phyloP scores from a whole-genome alignment of 164 flowering plant species.

The Hamamelis virginiana region DNA sequence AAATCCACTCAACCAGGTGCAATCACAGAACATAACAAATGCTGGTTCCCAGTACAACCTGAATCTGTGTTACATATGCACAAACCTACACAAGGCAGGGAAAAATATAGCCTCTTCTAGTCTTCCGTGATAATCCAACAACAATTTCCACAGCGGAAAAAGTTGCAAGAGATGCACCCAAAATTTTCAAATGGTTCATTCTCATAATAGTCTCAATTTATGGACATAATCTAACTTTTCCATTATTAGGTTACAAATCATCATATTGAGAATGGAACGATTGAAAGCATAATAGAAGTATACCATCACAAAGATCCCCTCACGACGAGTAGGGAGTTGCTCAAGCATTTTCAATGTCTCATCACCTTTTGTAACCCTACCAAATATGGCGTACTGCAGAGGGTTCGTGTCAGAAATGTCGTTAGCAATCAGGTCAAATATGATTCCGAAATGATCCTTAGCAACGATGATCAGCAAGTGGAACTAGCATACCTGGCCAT shows the following conservation, averaged over 20 bases:
- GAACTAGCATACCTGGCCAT: conserved; percentile 55
- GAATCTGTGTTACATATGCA: not conserved
- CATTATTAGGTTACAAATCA: not conserved
- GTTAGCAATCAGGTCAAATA: not conserved
- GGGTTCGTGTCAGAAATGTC: not conserved
- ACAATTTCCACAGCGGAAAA: not conserved
- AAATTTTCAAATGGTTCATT: not conserved
- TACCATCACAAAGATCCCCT: conserved; percentile 98
- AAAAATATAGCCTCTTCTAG: not conserved
- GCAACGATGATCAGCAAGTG: not conserved
- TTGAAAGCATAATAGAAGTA: conserved; percentile 8
- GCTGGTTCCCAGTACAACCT: too few species aligned
- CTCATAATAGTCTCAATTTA: not conserved
- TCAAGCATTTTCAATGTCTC: conserved; percentile 88
- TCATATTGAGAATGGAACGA: not conserved
- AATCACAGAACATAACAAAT: too few species aligned
- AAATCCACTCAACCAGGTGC: not conserved
- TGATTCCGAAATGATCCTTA: not conserved
- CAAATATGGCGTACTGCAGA: conserved; percentile 92
- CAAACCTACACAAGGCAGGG: not conserved
- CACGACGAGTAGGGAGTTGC: conserved; percentile 81
- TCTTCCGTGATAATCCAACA: not conserved
- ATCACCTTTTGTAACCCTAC: conserved; percentile 90
- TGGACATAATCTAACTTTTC: not conserved
- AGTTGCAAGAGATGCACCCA: not conserved